These are phyloP conservation scores for Plasmodium gallinaceum DNA, from an alignment of 169 alveolate genomes.

Conservation along the genomic window DNA sequence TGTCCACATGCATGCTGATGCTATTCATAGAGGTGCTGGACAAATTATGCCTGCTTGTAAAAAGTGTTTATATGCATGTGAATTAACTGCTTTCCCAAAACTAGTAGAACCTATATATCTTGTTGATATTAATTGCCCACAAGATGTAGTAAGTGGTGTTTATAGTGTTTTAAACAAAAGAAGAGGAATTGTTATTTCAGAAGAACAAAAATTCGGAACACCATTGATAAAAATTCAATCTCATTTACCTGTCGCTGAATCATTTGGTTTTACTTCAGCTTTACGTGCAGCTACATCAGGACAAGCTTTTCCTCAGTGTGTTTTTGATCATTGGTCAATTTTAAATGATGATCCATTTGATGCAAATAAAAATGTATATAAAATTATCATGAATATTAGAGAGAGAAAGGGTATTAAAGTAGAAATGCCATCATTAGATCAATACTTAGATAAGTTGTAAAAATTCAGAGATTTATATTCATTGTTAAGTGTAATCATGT, in stretches of 20 bases:
- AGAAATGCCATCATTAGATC: slow-evolving; percentile 97
- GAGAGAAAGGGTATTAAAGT: slow-evolving; percentile 98
- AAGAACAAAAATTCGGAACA: slow-evolving; percentile 98
- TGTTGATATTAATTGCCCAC: slow-evolving; percentile 98
- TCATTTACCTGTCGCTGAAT: slow-evolving; percentile 99
- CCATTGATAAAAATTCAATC: slow-evolving; percentile 98
- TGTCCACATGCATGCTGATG: slow-evolving; percentile 99
- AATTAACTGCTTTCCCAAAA: slow-evolving; percentile 97
- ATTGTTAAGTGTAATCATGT: background rate
- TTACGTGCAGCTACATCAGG: slow-evolving; percentile 99
- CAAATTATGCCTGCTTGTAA: slow-evolving; percentile 98
- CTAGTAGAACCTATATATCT: slow-evolving; percentile 99
- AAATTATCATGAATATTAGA: slow-evolving; percentile 95
- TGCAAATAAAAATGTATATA: slow-evolving; percentile 96
- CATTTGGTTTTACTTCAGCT: slow-evolving; percentile 99
- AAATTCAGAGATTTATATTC: background rate
- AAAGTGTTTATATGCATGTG: slow-evolving; percentile 97
- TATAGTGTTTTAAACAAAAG: slow-evolving; percentile 97
- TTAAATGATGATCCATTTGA: slow-evolving; percentile 97
- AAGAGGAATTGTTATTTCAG: slow-evolving; percentile 98
- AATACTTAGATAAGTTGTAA: slow-evolving; percentile 97
- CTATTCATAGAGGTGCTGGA: slow-evolving; percentile 99
- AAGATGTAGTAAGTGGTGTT: slow-evolving; percentile 98
- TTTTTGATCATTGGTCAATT: slow-evolving; percentile 99
- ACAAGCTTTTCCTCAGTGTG: slow-evolving; percentile 99